These are phyloP conservation scores for Eimeria necatrix DNA, from an alignment of 169 alveolate species.

Conservation along the genomic window DNA sequence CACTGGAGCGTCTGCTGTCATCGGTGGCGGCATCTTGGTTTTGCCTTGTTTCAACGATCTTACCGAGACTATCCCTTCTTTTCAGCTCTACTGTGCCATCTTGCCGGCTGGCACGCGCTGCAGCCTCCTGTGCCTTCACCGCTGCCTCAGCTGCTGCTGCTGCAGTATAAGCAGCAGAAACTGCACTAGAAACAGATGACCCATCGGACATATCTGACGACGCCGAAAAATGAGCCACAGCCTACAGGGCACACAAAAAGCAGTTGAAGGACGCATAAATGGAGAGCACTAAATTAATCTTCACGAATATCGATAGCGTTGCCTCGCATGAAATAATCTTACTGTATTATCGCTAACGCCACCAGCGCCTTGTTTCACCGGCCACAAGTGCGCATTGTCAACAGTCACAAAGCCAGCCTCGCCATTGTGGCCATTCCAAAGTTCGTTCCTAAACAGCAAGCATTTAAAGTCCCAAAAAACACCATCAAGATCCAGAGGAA, in stretches of 20 bases:
- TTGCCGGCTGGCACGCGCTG: background rate
- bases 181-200: background rate
- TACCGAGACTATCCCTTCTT: background rate
- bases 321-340: background rate
- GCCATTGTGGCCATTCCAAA: too few relatives aligned
- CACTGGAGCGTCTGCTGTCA: conserved; percentile 18
- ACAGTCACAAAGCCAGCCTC: too few relatives aligned
- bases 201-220: background rate
- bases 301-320: background rate
- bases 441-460: too few relatives aligned
- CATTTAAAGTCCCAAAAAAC: too few relatives aligned
- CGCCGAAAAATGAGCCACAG: background rate
- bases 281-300: background rate
- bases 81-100: background rate
- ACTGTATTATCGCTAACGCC: background rate
- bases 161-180: conserved; percentile 7
- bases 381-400: too few relatives aligned
- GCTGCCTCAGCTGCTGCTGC: conserved; percentile 70
- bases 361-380: conserved; percentile 4
- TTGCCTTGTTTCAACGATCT: background rate
- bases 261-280: background rate
- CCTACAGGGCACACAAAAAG: conserved; percentile 1
- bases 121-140: conserved; percentile 58
- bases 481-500: too few relatives aligned
- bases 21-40: background rate